These are phyloP conservation scores for Diaporthe ilicicola DNA, from an alignment of 2,329 filamentous ascomycete species.

Conservation along the genomic window DNA sequence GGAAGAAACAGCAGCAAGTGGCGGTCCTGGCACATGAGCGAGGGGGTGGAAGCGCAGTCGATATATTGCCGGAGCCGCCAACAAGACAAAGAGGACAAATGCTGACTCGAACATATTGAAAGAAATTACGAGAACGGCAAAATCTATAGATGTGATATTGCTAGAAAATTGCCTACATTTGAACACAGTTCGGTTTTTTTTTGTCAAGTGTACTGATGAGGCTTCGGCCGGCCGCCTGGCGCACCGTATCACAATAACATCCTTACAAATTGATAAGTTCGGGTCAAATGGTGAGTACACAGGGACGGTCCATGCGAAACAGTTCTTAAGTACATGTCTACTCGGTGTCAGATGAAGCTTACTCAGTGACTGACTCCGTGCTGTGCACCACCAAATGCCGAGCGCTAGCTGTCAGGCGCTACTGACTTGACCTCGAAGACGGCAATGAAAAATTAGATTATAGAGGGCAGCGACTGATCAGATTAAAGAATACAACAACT, in stretches of 20 bases:
- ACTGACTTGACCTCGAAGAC: not conserved
- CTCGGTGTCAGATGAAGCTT: constrained; percentile 3
- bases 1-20: constrained; percentile 18
- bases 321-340: constrained; percentile 1
- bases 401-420: not conserved
- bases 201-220: not conserved
- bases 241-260: not conserved
- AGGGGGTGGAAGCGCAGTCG: constrained; percentile 32
- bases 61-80: not conserved
- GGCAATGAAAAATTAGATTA: not conserved
- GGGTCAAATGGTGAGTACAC: not conserved
- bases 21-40: constrained; percentile 26
- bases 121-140: not conserved
- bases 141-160: not conserved
- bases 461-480: not conserved
- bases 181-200: not conserved
- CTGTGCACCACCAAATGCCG: not conserved
- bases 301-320: constrained; percentile 1
- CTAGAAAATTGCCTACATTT: not conserved
- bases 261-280: not conserved
- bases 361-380: constrained; percentile 16
- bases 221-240: not conserved
- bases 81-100: not conserved
- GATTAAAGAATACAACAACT: not conserved
- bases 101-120: not conserved